Evolutionary conservation across 306 rosid species (phyloP), one percentile per base, ranked within the genome.

Genomic region (Luffa acutangula): DNA sequence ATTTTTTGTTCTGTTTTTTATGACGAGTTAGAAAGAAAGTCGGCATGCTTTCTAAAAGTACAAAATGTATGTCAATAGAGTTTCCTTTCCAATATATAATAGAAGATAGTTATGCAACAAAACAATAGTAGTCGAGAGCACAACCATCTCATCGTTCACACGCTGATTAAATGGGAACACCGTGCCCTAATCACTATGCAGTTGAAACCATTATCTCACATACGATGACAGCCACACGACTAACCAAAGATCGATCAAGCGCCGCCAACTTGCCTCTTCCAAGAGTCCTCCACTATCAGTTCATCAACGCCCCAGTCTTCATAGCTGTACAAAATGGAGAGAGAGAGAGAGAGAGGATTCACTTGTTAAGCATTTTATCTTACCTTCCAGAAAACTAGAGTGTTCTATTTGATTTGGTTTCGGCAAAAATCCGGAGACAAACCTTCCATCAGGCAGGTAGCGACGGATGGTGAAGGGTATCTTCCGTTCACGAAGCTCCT

Each of bases 261-360:
- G 33, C 98, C 98, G 73, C 97, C 98, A 18, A 95, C 97, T 85
- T 95, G 98, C 90, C 89, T 95, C 90, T 95, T 95, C 97, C 97
- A 92, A 2, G 99, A 93, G 89, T 95, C 99, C 87, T 95, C 97
- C 80, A 93, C 97, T 54, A 95, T 93, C 84, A 93, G 83, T 77
- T 95, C 97, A 87, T 92, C 97, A 49, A 95, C 98, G 77, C 98
- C 97, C 98, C 98, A 95, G 59, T 95, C 98, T 82, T 95, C 99
- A 60, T 91, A 93, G 54, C 97, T 93, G 91, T 48, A 75, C 34
- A 75, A 80, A 20, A 80, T 25, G 51, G 70, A 33, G 65, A 42
- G 10, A 57, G 33, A 39, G 21, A 25, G 31, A 25, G 31, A 25
- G 31, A 25, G 31, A 25, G n/a, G n/a, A n/a, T 46, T 45, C 77